phyloP scores from a whole-genome alignment of 2,329 filamentous ascomycete species.

The Alternaria novae-zelandiae region DNA sequence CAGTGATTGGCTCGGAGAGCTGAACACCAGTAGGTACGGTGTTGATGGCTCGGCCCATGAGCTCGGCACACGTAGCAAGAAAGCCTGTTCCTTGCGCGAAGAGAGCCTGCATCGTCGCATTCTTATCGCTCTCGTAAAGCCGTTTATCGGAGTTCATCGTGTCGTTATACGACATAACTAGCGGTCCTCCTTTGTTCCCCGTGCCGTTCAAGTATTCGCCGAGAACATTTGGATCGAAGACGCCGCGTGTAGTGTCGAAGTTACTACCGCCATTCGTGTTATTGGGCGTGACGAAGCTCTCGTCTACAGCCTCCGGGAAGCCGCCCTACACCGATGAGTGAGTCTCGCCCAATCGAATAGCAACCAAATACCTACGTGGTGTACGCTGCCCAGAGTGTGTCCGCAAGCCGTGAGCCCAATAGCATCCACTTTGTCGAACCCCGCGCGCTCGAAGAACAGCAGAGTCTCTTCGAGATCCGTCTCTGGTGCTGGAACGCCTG shows the following conservation, averaged over 20 bases:
- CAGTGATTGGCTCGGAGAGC: not conserved
- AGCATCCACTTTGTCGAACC: conserved; percentile 30
- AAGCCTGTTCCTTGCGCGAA: conserved; percentile 2
- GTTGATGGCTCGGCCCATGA: conserved; percentile 13
- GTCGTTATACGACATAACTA: conserved; percentile 30
- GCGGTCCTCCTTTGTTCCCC: conserved; percentile 29
- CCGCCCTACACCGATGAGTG: conserved; percentile 6
- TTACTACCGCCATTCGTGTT: conserved; percentile 30
- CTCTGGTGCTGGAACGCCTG: conserved; percentile 35
- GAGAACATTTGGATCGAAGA: conserved; percentile 35
- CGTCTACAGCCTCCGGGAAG: conserved; percentile 35
- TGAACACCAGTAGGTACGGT: conserved; percentile 10
- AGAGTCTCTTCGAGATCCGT: conserved; percentile 28
- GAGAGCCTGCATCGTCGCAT: conserved; percentile 31
- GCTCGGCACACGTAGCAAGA: conserved; percentile 1
- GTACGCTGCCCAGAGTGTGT: conserved; percentile 36
- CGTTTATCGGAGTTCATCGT: conserved; percentile 35
- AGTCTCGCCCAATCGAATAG: not conserved
- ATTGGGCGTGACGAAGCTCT: conserved; percentile 16
- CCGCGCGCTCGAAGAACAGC: conserved; percentile 30
- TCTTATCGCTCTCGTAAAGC: conserved; percentile 34
- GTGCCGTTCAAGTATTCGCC: conserved; percentile 35
- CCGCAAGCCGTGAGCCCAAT: conserved; percentile 39
- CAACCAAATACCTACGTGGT: conserved; percentile 11
- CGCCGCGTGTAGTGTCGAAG: conserved; percentile 35